Evolutionary conservation across 2,329 filamentous ascomycete genomes (phyloP), one percentile per base, ranked within the genome.

Genomic region (Parafenestella ontariensis): DNA sequence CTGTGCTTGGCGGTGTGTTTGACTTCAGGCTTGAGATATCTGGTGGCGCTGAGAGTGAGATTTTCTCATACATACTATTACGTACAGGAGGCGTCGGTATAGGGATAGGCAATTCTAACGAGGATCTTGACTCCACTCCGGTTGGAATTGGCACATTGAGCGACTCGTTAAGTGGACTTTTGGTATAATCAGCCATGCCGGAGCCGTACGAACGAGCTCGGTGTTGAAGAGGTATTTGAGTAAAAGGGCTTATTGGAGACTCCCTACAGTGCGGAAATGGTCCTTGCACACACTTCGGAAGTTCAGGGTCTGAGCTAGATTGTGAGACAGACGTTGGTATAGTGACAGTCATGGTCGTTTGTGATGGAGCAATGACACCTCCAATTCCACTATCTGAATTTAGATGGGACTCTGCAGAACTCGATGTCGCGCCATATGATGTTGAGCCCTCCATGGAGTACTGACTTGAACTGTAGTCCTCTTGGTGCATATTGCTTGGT

Each of bases 41-140:
- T 2, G 60, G 65, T 26, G 46, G 56, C 9, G 49, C 49, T 11
- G 60, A 63, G 2, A 46, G 31, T 6, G 59, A 57, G 15, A 39
- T 44, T n/a, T 48, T 37, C 20, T 56, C 56, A 26, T 48, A 41
- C 18, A 41, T 49, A 44, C 44, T 60, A 20, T 61, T 57, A 2
- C 49, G 45, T 17, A 53, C 48, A 9, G 45, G 48, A 10, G 57
- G 57, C 3, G 59, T 60, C 7, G 50, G n/a, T 5, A 69, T 54
- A 7, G 66, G 66, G 17, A 68, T 70, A 5, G 66, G 66, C 20
- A 70, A 53, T 42, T 70, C 59, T 41, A 67, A 50, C 1, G 66
- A 69, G 15, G 63, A 18, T 28, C 65, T 54, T 23, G 62, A 62
- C 24, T 47, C 46, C 3, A 60, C 40, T 18, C 49, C 31, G 10